Base-by-base conservation (phyloP, 257 asterid species). In the Fraxinus pennsylvanica region DNA sequence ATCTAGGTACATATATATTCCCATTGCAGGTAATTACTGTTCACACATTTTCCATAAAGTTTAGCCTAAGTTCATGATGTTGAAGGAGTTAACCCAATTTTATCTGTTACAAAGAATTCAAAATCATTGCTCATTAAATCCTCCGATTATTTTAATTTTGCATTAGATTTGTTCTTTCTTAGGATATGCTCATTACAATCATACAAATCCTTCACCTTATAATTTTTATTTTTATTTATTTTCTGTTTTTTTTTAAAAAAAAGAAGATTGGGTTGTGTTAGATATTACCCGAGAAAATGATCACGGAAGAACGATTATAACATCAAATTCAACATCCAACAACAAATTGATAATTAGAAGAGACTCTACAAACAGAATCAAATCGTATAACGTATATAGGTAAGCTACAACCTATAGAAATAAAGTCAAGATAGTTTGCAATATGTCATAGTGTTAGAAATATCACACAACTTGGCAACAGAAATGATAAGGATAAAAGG, bases 251-350 rank as follows among this genome's bases (percentile, higher is more conserved):
- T n/a, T n/a, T n/a, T n/a, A n/a, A n/a, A 25, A 25, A 61, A 3
- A 63, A 10, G 27, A 63, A 9, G 36, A 63, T 2, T 10, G 36
- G 69, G 35, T 25, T 25, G 25, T 63, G 27, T 25, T 63, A 12
- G 10, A 63, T 9, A 63, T 63, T 22, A 22, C 69, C 27, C 33
- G 29, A 10, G 15, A 10, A 22, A 22, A 63, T 22, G 69, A 77
- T 68, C 75, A 72, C 13, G 74, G 54, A 78, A 80, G 29, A 80
- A 76, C 68, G 6, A 71, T 14, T 25, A 63, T 13, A 81, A 72
- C 47, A 22, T 66, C 38, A 50, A 61, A 38, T 30, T 38, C 19
- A 81, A 70, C 30, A 13, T 12, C 67, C 3, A 30, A 72, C 74
- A 27, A 38, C 57, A 39, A 39, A 6, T 21, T 21, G 54, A 21